phyloP scores from a whole-genome alignment of 306 rosid genomes.

The Vicia sativa region DNA sequence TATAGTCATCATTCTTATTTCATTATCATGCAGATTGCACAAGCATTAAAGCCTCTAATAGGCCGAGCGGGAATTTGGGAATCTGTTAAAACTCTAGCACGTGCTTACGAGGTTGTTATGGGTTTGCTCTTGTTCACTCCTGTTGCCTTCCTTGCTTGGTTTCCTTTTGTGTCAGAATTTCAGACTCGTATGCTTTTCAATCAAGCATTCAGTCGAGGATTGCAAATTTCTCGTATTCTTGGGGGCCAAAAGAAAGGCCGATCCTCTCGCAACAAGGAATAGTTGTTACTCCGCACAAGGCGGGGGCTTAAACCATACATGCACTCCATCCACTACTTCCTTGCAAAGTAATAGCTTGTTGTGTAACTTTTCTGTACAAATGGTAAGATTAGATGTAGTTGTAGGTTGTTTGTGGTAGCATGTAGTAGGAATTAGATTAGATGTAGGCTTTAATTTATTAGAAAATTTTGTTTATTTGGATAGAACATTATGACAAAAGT shows the following conservation, averaged over 20 bases:
- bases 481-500: too few species aligned
- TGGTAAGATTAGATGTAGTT: neutral
- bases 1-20: neutral
- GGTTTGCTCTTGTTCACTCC: constrained; percentile 92
- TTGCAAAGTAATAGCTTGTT: neutral
- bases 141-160: constrained; percentile 94
- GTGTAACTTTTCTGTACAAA: neutral
- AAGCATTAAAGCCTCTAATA: constrained; percentile 77
- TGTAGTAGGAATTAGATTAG: neutral
- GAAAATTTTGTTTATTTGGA: neutral
- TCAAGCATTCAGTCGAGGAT: constrained; percentile 93
- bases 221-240: constrained; percentile 95
- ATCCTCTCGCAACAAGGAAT: constrained; percentile 81
- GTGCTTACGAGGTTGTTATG: constrained; percentile 89
- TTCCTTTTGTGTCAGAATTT: constrained; percentile 94
- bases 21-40: constrained; percentile 70
- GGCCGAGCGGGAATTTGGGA: constrained; percentile 84
- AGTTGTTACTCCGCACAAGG: constrained; percentile 13
- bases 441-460: neutral
- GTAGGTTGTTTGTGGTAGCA: constrained; percentile 19
- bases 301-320: neutral
- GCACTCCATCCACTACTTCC: constrained; percentile 1
- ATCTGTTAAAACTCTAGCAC: constrained; percentile 79
- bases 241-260: constrained; percentile 94
- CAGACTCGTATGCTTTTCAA: constrained; percentile 97